A percentile compares a stretch with the other conserved stretches of the same genome.
These are phyloP conservation scores for Yamadazyma ubonensis DNA, from an alignment of 805 yeast species.

Conservation along the genomic window DNA sequence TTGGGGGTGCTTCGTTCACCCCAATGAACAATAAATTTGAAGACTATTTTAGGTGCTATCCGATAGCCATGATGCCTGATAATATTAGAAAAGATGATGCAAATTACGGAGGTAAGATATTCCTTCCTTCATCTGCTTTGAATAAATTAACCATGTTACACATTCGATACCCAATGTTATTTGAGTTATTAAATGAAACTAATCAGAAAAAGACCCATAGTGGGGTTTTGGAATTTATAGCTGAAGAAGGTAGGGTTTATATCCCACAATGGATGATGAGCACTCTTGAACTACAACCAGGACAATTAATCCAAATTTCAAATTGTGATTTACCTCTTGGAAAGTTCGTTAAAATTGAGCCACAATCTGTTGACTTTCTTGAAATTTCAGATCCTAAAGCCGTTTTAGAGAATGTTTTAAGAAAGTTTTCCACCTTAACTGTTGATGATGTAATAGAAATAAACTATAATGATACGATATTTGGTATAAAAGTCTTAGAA, in stretches of 20 bases:
- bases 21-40: constrained; percentile 53
- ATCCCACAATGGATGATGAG: constrained; percentile 96
- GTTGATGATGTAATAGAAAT: constrained; percentile 83
- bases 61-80: constrained; percentile 87
- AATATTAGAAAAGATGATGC: constrained; percentile 67
- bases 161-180: constrained; percentile 94
- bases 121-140: constrained; percentile 89
- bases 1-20: constrained; percentile 32
- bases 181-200: constrained; percentile 71
- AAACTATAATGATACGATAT: constrained; percentile 74
- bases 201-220: constrained; percentile 66
- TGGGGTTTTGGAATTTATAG: constrained; percentile 94
- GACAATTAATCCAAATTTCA: constrained; percentile 73
- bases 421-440: constrained; percentile 86
- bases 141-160: constrained; percentile 86
- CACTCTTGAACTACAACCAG: constrained; percentile 70
- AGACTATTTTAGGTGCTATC: constrained; percentile 89
- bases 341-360: constrained; percentile 86
- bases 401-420: constrained; percentile 85
- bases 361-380: constrained; percentile 89
- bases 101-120: constrained; percentile 93
- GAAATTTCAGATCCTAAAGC: constrained; percentile 97
- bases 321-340: constrained; percentile 84
- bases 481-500: constrained; percentile 80
- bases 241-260: constrained; percentile 95